Evolutionary conservation across 345 rosid species (phyloP).

Genomic region (Orychophragmus violaceus): DNA sequence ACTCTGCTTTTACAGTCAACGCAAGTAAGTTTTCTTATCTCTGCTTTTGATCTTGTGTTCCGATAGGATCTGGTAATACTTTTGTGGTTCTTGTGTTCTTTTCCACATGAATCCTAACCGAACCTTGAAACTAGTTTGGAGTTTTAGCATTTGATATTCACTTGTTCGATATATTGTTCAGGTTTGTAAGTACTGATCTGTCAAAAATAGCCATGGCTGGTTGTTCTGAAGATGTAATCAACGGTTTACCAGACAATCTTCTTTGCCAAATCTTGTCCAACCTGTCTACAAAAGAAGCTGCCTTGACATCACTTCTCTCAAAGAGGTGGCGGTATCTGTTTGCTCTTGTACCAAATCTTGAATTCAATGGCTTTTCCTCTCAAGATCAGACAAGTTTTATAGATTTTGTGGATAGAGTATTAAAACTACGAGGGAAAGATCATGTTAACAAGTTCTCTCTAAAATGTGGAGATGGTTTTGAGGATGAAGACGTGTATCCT

Average conservation of each 20-base stretch:
- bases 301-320: conserved; percentile 19
- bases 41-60: background rate
- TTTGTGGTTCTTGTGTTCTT: background rate
- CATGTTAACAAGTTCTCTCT: conserved; percentile 17
- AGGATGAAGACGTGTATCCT: conserved; percentile 20
- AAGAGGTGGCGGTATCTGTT: conserved; percentile 19
- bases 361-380: background rate
- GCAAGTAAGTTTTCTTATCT: background rate
- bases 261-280: conserved; percentile 24
- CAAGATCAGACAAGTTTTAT: conserved; percentile 9
- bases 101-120: background rate
- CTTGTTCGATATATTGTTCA: background rate
- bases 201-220: background rate
- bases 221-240: conserved; percentile 10
- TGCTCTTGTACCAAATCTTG: conserved; percentile 17
- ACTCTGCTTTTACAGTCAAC: background rate
- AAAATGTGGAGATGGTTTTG: conserved; percentile 22
- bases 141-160: background rate
- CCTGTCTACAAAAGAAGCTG: conserved; percentile 20
- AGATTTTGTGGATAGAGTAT: conserved; percentile 23
- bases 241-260: conserved; percentile 14
- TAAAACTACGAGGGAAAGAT: conserved; percentile 6
- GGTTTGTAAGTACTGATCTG: background rate
- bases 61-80: background rate
- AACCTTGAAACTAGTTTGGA: background rate